phyloP scores from a whole-genome alignment of 768 basidiomycete species.

The Leucosporidium scottii region DNA sequence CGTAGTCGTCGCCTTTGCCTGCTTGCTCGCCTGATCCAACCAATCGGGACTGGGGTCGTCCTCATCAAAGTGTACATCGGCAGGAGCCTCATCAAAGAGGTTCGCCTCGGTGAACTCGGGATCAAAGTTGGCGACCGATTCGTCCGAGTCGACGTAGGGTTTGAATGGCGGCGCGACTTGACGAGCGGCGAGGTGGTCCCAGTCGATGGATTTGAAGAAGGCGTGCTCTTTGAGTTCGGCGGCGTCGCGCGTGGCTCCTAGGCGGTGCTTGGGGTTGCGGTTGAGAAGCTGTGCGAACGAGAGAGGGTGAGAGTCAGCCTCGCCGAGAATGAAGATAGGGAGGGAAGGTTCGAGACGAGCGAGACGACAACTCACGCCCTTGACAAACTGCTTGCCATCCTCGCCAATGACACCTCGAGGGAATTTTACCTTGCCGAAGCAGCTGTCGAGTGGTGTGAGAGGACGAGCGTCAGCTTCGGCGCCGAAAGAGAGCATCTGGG shows the following conservation, averaged over 20 bases:
- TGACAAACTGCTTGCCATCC: conserved; percentile 98
- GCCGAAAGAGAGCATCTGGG: not conserved
- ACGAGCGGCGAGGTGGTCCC: conserved; percentile 75
- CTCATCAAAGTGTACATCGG: conserved; percentile 31
- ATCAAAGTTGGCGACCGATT: conserved; percentile 96
- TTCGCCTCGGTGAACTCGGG: conserved; percentile 95
- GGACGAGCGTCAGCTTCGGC: not conserved
- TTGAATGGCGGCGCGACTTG: conserved; percentile 97
- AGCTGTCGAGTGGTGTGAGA: conserved; percentile 58
- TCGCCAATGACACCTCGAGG: conserved; percentile 94
- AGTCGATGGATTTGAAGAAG: conserved; percentile 88
- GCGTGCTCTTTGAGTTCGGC: conserved; percentile 91
- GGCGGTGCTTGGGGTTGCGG: conserved; percentile 93
- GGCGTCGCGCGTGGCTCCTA: conserved; percentile 83
- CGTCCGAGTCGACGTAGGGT: conserved; percentile 94
- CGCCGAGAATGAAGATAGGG: not conserved
- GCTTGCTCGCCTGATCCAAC: conserved; percentile 23
- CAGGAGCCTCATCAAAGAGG: conserved; percentile 44
- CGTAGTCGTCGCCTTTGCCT: not conserved
- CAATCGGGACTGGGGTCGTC: conserved; percentile 24
- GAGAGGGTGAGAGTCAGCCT: not conserved
- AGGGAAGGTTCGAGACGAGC: conserved; percentile 5
- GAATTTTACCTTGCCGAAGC: conserved; percentile 97
- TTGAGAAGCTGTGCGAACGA: conserved; percentile 69
- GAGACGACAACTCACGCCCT: conserved; percentile 73